A percentile compares a stretch with the other conserved stretches of the same genome.
phyloP scores from a whole-genome alignment of 306 rosid species.

The Prunus dulcis region DNA sequence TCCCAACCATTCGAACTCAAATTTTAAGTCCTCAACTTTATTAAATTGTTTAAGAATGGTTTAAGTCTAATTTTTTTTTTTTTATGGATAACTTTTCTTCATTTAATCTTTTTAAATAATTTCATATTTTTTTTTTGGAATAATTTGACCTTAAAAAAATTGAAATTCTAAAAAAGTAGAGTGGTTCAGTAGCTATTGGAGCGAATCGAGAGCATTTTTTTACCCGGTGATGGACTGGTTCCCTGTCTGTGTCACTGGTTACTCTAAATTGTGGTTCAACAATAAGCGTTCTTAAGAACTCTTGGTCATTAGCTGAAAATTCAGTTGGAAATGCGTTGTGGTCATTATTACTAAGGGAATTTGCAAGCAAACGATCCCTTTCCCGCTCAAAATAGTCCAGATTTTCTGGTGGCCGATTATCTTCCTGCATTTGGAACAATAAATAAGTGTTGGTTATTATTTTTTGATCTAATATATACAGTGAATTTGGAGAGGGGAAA shows the following conservation, averaged over 20 bases:
- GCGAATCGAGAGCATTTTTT: conserved; percentile 19
- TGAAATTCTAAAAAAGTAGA: not conserved
- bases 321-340: not conserved
- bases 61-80: too few relatives aligned
- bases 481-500: too few relatives aligned
- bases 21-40: too few relatives aligned
- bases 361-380: not conserved
- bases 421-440: conserved; percentile 21
- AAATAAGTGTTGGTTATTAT: conserved; percentile 4
- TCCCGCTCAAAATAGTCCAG: not conserved
- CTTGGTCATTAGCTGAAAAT: conserved; percentile 15
- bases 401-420: not conserved
- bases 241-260: conserved; percentile 39
- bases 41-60: too few relatives aligned
- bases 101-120: too few relatives aligned
- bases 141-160: too few relatives aligned
- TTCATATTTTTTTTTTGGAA: too few relatives aligned
- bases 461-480: too few relatives aligned
- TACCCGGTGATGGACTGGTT: conserved; percentile 41
- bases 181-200: conserved; percentile 13
- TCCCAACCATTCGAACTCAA: too few relatives aligned
- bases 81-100: too few relatives aligned
- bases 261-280: not conserved
- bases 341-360: conserved; percentile 5
- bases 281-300: conserved; percentile 1